Conservation (phyloP, 1,139 yeast genomes). For the Groenewaldozyma auringiensis region DNA sequence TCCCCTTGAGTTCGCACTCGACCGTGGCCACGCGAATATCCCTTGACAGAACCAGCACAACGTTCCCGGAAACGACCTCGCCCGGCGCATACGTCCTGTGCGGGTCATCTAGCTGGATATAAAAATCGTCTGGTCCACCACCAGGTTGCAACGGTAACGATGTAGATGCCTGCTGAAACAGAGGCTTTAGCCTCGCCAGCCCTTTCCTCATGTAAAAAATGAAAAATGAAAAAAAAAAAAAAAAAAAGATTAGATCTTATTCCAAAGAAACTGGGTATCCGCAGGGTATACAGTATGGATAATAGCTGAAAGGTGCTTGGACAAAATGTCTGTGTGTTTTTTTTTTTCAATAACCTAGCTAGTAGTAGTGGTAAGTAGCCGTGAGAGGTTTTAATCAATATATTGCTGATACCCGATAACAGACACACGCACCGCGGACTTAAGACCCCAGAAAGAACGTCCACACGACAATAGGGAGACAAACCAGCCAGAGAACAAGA, state of each 20-base stretch:
- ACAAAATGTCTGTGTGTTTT: too few relatives aligned
- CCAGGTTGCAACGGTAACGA: constrained; percentile 4
- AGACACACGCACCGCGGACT: too few relatives aligned
- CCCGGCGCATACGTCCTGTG: constrained; percentile 64
- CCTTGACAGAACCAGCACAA: constrained; percentile 26
- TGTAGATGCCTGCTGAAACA: background rate
- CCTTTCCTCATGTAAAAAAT: constrained; percentile 7
- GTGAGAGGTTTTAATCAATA: too few relatives aligned
- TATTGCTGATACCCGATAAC: too few relatives aligned
- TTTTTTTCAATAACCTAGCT: too few relatives aligned
- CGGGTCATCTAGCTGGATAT: constrained; percentile 62
- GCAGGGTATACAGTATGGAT: too few relatives aligned
- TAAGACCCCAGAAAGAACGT: too few relatives aligned
- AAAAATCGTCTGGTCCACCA: constrained; percentile 44
- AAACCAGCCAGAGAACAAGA: too few relatives aligned
- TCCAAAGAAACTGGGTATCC: background rate
- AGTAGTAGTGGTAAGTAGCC: too few relatives aligned
- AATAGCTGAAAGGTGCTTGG: too few relatives aligned
- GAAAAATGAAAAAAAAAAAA: background rate
- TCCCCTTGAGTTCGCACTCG: constrained; percentile 26
- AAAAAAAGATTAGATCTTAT: background rate
- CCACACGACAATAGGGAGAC: too few relatives aligned
- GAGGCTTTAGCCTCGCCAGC: constrained; percentile 7
- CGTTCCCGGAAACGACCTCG: constrained; percentile 46
- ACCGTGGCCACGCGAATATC: constrained; percentile 22